phyloP scores from a whole-genome alignment of 352 stramenopile species.

The Phytophthora tubulina region DNA sequence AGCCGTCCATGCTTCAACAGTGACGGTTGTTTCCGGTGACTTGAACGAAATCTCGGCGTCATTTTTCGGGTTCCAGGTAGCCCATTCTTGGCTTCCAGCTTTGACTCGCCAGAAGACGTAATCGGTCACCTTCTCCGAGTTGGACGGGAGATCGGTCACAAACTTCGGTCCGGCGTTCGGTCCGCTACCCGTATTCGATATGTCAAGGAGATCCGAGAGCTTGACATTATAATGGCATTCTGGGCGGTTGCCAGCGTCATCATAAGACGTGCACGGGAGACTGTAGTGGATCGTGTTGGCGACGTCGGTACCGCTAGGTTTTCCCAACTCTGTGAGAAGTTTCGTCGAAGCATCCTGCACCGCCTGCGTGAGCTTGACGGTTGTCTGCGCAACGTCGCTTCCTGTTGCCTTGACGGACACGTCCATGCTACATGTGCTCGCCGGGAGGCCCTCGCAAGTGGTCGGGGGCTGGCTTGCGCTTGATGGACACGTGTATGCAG shows the following conservation, averaged over 20 bases:
- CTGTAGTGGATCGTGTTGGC: slow-evolving; percentile 24
- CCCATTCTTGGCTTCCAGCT: slow-evolving; percentile 7
- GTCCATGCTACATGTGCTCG: slow-evolving; percentile 38
- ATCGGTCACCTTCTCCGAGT: background rate
- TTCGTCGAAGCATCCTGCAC: slow-evolving; percentile 9
- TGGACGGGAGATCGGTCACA: background rate
- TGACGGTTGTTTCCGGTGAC: slow-evolving; percentile 40
- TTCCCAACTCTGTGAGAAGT: slow-evolving; percentile 3
- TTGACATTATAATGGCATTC: slow-evolving; percentile 26
- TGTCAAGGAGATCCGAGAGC: slow-evolving; percentile 25
- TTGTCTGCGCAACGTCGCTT: slow-evolving; percentile 41
- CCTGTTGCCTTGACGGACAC: slow-evolving; percentile 51
- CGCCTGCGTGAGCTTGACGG: slow-evolving; percentile 34
- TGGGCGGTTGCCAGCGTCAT: background rate
- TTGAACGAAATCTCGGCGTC: slow-evolving; percentile 34
- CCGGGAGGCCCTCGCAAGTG: background rate
- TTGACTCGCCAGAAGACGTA: slow-evolving; percentile 69
- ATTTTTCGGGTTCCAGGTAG: slow-evolving; percentile 13
- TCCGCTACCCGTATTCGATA: background rate
- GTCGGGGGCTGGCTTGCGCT: background rate
- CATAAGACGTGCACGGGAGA: slow-evolving; percentile 25
- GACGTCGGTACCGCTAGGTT: background rate
- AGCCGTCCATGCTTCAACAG: slow-evolving; percentile 63
- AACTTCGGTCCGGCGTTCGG: background rate
- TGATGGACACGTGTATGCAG: slow-evolving; percentile 10